Conservation (phyloP, 495 filamentous ascomycete species). For the Talaromyces adpressus region DNA sequence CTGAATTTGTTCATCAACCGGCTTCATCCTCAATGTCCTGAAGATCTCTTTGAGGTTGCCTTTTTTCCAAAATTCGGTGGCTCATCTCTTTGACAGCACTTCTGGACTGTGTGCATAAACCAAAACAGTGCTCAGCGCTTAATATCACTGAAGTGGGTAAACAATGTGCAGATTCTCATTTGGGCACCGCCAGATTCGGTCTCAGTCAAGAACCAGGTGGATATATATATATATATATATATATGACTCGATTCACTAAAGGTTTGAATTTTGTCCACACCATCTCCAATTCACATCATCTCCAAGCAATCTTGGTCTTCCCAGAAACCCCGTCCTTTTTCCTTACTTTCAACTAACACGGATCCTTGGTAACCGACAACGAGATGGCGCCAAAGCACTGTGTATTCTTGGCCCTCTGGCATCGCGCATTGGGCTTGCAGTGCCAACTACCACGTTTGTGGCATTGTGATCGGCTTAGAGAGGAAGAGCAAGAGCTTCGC, state of each 20-base stretch:
- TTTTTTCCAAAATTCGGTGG: neutral
- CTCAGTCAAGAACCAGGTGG: neutral
- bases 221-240: neutral
- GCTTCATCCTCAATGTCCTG: neutral
- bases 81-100: neutral
- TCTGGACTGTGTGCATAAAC: neutral
- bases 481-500: slow-evolving; percentile 35
- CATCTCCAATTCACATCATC: too few relatives aligned
- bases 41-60: neutral
- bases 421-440: slow-evolving; percentile 27
- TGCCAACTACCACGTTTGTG: slow-evolving; percentile 34
- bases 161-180: too few relatives aligned
- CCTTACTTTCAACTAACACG: neutral
- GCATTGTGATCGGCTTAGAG: slow-evolving; percentile 38
- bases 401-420: slow-evolving; percentile 23
- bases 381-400: neutral
- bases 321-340: too few relatives aligned
- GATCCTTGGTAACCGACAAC: neutral
- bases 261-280: too few relatives aligned
- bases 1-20: neutral
- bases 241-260: neutral
- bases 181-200: neutral
- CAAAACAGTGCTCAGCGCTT: too few relatives aligned
- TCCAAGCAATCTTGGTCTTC: neutral
- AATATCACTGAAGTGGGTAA: too few relatives aligned